Conservation (phyloP, 2,329 filamentous ascomycete genomes). For the Trichoderma sp. region DNA sequence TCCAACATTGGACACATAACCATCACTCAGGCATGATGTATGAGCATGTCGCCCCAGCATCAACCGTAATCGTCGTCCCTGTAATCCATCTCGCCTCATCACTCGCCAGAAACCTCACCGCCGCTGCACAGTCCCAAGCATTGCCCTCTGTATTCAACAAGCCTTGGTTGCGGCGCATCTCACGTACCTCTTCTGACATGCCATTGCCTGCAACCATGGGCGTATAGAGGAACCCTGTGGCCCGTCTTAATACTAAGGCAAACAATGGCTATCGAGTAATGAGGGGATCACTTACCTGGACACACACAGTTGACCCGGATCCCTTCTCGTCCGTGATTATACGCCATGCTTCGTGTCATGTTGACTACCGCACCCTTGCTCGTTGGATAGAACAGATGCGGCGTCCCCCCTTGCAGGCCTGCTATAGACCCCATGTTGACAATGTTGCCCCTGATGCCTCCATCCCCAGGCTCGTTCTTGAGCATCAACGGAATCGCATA, state of each 20-base stretch:
- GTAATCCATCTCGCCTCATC: slow-evolving; percentile 45
- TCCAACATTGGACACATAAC: not conserved
- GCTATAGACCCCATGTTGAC: slow-evolving; percentile 64
- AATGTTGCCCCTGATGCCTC: slow-evolving; percentile 48
- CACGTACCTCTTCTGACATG: slow-evolving; percentile 39
- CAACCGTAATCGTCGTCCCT: slow-evolving; percentile 40
- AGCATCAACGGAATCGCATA: slow-evolving; percentile 59
- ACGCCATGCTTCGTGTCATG: slow-evolving; percentile 52
- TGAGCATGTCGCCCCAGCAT: slow-evolving; percentile 38
- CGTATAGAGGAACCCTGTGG: slow-evolving; percentile 43
- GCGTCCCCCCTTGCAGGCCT: slow-evolving; percentile 47
- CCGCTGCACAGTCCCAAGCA: slow-evolving; percentile 42
- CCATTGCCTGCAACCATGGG: slow-evolving; percentile 44
- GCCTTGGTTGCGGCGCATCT: slow-evolving; percentile 38
- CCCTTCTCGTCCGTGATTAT: slow-evolving; percentile 44
- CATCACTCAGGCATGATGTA: slow-evolving; percentile 9
- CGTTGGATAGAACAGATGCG: slow-evolving; percentile 45
- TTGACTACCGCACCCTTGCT: slow-evolving; percentile 49
- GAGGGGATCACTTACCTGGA: slow-evolving; percentile 32
- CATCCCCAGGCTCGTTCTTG: slow-evolving; percentile 41
- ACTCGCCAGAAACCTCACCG: slow-evolving; percentile 39
- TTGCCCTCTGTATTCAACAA: slow-evolving; percentile 42
- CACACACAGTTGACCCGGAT: slow-evolving; percentile 51
- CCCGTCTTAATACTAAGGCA: not conserved
- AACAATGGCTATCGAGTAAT: not conserved